Conservation (phyloP, 768 basidiomycete genomes). For the Xerocomus spinulosus region DNA sequence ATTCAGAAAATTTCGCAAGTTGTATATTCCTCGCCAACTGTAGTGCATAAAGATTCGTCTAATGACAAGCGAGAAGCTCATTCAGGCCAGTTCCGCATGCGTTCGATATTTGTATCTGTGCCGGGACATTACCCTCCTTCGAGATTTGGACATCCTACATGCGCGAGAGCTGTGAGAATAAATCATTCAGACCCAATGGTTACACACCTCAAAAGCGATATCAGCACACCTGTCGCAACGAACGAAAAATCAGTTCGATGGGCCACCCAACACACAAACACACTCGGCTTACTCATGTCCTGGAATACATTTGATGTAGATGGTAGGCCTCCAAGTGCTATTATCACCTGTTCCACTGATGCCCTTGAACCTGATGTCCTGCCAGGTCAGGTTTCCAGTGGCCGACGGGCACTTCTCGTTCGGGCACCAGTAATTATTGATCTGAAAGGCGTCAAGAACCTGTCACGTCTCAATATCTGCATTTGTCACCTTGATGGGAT, state of each 20-base stretch:
- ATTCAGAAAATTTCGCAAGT: background rate
- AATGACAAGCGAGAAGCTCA: background rate
- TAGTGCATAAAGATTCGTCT: background rate
- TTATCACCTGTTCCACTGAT: conserved; percentile 9
- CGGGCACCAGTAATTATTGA: conserved; percentile 6
- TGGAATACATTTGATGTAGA: background rate
- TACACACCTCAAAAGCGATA: conserved; percentile 10
- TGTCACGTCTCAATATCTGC: too few species aligned
- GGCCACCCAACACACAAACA: background rate
- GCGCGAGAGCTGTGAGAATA: background rate
- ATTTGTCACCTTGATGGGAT: conserved; percentile 11
- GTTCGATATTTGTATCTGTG: background rate
- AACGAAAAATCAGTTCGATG: background rate
- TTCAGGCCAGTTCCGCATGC: conserved; percentile 3
- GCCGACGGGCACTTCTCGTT: background rate
- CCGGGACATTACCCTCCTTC: background rate
- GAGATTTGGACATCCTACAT: conserved; percentile 7
- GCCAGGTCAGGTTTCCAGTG: conserved; percentile 7
- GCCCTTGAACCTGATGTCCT: conserved; percentile 4
- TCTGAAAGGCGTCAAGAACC: background rate
- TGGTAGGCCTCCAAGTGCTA: background rate
- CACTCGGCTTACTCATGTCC: background rate
- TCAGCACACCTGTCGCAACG: background rate
- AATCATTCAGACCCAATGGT: background rate
- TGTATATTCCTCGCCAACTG: background rate